phyloP scores from a whole-genome alignment of 2,329 filamentous ascomycete genomes.

The Nigrospora osmanthi region DNA sequence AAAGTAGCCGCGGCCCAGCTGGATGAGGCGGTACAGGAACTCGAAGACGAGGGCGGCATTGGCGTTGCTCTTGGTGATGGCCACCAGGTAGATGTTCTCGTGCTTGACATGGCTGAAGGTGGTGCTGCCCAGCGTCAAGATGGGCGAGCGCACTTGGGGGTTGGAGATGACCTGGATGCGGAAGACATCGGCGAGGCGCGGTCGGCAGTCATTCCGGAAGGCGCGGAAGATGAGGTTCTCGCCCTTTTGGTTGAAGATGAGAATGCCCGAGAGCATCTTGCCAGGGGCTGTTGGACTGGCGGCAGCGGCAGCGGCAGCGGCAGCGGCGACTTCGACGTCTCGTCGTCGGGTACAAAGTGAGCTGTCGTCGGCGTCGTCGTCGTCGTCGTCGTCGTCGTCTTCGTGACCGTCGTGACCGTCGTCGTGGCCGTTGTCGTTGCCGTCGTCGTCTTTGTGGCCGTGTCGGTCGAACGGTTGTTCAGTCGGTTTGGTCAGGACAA shows the following conservation, averaged over 20 bases:
- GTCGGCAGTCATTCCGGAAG: constrained; percentile 97
- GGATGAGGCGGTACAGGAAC: constrained; percentile 88
- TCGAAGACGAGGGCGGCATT: constrained; percentile 98
- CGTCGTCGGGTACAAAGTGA: no score
- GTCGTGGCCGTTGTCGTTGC: no score
- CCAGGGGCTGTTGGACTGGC: neutral
- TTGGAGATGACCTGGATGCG: constrained; percentile 99
- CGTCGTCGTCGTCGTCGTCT: no score
- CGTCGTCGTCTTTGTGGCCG: no score
- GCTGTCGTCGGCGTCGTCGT: no score
- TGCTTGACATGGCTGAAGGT: constrained; percentile 99
- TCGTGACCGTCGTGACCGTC: no score
- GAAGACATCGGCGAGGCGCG: constrained; percentile 95
- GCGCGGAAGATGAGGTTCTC: constrained; percentile 99
- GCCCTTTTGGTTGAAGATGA: constrained; percentile 99
- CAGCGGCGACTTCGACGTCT: no score
- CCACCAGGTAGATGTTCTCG: constrained; percentile 97
- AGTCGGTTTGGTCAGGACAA: no score
- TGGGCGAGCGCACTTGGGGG: constrained; percentile 92
- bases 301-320: no score
- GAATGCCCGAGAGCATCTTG: constrained; percentile 86
- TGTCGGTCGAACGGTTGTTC: no score
- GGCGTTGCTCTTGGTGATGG: constrained; percentile 97
- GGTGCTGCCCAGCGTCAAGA: constrained; percentile 92
- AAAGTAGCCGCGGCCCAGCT: constrained; percentile 91